Evolutionary conservation across 257 asterid genomes (phyloP).

Genomic region (Penstemon davidsonii): DNA sequence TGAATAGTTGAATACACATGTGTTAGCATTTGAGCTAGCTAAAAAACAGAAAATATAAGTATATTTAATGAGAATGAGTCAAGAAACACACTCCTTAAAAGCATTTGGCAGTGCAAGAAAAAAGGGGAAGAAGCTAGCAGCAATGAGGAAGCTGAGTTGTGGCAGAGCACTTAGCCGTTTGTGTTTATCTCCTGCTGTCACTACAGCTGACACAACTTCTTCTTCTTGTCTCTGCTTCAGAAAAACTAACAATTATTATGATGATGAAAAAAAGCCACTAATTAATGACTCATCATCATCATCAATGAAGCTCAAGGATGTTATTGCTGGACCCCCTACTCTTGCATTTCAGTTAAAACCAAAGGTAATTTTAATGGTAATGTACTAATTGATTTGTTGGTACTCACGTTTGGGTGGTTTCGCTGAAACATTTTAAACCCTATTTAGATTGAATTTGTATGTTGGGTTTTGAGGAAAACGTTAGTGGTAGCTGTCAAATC

Average conservation of each 20-base stretch:
- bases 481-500: no score
- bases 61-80: no score
- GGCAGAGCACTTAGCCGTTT: constrained; percentile 35
- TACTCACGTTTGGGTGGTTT: no score
- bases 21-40: no score
- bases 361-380: constrained; percentile 24
- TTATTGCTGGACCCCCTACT: constrained; percentile 36
- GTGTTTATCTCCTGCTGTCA: constrained; percentile 32
- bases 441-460: no score
- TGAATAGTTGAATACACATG: no score
- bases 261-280: constrained; percentile 22
- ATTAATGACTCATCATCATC: constrained; percentile 5
- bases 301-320: constrained; percentile 40
- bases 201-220: constrained; percentile 22
- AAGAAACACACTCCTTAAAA: no score
- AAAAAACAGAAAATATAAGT: no score
- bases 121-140: neutral
- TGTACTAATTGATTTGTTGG: no score
- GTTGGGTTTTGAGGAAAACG: no score
- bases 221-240: constrained; percentile 27
- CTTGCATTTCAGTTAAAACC: constrained; percentile 52
- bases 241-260: neutral
- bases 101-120: no score
- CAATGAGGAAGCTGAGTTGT: constrained; percentile 34
- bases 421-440: no score